Evolutionary conservation across 345 rosid genomes (phyloP), one percentile per base, ranked within the genome.

Genomic region (Nephelium lappaceum): DNA sequence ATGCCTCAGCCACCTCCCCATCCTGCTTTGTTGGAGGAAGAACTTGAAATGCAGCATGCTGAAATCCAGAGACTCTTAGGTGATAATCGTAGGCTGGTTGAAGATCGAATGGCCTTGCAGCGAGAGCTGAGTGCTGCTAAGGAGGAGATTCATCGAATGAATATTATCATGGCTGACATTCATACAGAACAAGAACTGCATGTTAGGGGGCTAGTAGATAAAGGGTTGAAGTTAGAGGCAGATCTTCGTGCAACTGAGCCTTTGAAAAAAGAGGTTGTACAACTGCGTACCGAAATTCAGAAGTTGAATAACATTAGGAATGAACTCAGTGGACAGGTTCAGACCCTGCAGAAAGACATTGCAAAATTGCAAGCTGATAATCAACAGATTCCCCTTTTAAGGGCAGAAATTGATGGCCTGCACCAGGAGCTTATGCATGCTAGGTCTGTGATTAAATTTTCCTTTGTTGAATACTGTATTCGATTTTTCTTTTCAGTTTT

Each of bases 351-450:
- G 75, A 88, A 93, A 78, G 99, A 96, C 67, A 38, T 91, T 72
- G 75, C 83, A 24, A 88, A 93, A 62, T 82, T 87, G 84, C 95
- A 93, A 70, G 83, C 88, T 16, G 98, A 96, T 47, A 94, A 93
- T 81, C 85, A 93, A 80, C 95, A 93, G 83, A 89, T 94, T 81
- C 91, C 93, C 6, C 80, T 70, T 47, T 77, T 94, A 64, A 87
- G 87, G 82, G 89, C 86, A 10, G 95, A 96, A 78, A 75, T 92
- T 73, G 93, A 94, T 41, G 88, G 90, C 73, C 67, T 94, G 77
- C 96, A 86, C 80, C 93, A 93, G 88, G 98, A 96, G 82, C 91
- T 96, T 80, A 86, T 92, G 97, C 99, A 81, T 80, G 87, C 95
- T 65, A 93, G 98, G 99, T 96, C 57, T 80, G 77, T 81, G 65